Percentiles rank a stretch among this genome's conserved stretches.
Evolutionary conservation across 2,329 filamentous ascomycete species (phyloP).

Genomic region (Xylaria multiplex): DNA sequence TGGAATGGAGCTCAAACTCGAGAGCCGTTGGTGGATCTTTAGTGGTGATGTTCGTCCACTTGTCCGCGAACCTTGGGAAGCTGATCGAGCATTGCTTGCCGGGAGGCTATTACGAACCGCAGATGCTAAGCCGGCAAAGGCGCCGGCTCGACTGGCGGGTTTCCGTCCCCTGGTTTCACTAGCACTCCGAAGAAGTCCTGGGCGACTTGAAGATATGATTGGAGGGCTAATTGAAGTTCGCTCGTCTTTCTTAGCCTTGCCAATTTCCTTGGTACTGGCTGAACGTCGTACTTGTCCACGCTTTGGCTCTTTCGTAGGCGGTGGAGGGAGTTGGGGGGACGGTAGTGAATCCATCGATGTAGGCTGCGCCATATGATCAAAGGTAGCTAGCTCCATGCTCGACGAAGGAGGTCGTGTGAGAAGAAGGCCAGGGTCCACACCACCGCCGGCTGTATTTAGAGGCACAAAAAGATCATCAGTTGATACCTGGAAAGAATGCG

Average conservation of each 20-base stretch:
- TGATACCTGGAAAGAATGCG: conserved; percentile 55
- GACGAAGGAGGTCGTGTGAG: conserved; percentile 64
- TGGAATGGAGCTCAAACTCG: conserved; percentile 67
- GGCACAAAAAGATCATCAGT: conserved; percentile 64
- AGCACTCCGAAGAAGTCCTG: conserved; percentile 63
- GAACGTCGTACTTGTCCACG: conserved; percentile 57
- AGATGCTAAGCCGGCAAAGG: conserved; percentile 60
- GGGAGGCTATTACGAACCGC: conserved; percentile 52
- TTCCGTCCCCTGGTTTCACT: conserved; percentile 64
- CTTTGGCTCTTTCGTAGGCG: conserved; percentile 45
- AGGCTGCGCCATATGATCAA: conserved; percentile 47
- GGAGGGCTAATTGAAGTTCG: conserved; percentile 60
- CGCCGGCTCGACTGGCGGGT: conserved; percentile 51
- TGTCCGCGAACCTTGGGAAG: conserved; percentile 51
- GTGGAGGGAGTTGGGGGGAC: conserved; percentile 42
- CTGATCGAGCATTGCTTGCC: conserved; percentile 47
- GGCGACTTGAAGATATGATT: conserved; percentile 58
- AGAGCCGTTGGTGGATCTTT: conserved; percentile 63
- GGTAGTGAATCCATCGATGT: conserved; percentile 45
- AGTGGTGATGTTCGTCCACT: conserved; percentile 63
- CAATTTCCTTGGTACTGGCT: conserved; percentile 57
- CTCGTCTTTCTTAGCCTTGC: conserved; percentile 55
- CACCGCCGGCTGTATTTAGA: conserved; percentile 54
- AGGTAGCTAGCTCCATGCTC: conserved; percentile 54
- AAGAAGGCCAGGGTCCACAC: conserved; percentile 69